These are phyloP conservation scores for Collybiopsis luxurians DNA, from an alignment of 768 basidiomycete genomes.

Conservation along the genomic window DNA sequence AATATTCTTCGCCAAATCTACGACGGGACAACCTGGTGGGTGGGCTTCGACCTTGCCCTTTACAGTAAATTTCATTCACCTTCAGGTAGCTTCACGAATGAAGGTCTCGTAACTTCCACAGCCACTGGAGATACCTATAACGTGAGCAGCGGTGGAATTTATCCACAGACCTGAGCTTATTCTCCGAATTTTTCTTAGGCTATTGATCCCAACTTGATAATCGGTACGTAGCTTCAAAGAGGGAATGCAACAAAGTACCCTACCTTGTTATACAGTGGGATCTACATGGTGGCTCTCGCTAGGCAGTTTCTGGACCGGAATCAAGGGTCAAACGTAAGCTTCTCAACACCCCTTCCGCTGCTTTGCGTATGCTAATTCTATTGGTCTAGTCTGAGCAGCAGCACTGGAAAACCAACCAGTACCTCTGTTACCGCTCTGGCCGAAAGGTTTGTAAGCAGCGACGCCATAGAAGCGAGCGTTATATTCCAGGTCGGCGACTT, in stretches of 20 bases:
- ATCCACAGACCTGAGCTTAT: too few species aligned
- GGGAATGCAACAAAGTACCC: too few species aligned
- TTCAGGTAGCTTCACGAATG: conserved; percentile 40
- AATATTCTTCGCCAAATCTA: conserved; percentile 53
- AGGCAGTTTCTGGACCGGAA: conserved; percentile 58
- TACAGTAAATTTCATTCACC: conserved; percentile 4
- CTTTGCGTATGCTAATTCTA: neutral
- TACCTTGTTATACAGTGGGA: too few species aligned
- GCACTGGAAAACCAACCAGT: conserved; percentile 40
- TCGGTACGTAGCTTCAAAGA: too few species aligned
- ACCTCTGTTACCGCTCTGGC: conserved; percentile 40
- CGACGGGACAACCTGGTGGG: conserved; percentile 42
- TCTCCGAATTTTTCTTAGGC: too few species aligned
- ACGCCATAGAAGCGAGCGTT: conserved; percentile 49
- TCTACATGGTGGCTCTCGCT: conserved; percentile 45
- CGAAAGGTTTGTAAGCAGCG: conserved; percentile 23
- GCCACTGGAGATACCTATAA: conserved; percentile 39
- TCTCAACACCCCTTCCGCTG: neutral
- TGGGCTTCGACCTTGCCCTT: neutral
- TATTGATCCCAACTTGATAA: conserved; percentile 42
- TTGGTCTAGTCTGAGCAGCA: conserved; percentile 30
- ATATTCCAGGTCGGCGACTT: conserved; percentile 42
- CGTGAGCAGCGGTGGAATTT: conserved; percentile 26
- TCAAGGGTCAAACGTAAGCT: conserved; percentile 35
- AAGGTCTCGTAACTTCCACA: conserved; percentile 47